Base-by-base conservation (phyloP, 768 basidiomycete species). In the Fomitopsis serialis region DNA sequence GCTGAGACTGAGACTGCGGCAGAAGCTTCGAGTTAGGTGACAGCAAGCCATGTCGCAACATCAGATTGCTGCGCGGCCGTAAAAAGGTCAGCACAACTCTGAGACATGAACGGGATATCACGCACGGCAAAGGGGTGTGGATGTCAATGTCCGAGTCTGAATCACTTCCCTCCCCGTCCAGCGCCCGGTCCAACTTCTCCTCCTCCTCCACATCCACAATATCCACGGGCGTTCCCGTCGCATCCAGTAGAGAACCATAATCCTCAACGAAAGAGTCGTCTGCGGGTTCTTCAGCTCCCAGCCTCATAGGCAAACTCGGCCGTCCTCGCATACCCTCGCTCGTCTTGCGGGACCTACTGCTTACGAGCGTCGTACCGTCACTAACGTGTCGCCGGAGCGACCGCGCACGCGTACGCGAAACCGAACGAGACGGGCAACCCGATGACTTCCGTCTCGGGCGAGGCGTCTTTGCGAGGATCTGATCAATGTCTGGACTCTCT, bases 1-100 rank as follows among this genome's bases (percentile, higher is more conserved):
- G 10, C 42, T 29, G 58, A 58, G 32, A 24, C 42, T 29, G 58
- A 58, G 58, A 34, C 47, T 66, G 66, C 1, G 67, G 61, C 24
- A 74, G 63, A 22, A 72, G 52, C 48, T 74, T 74, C n/a, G 73
- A 74, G 43, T 68, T 54, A 4, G 72, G 72, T 0, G 72, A 73
- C 36, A 74, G 62, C 58, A 74, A 58, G 19, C 73, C 73, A 35
- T 70, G 67, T 17, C 66, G 64, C 17, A 74, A 61, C 71, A 74
- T 73, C 19, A 74, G 61, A 45, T 69, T 68, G 36, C 72, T 73
- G 54, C 25, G 40, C 19, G 19, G 34, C n/a, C 17, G 42, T 42
- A 17, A n/a, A 5, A 5, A 32, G 34, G 15, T 45, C 36, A 56
- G 42, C 34, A 32, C 19, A n/a, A 23, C 22, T 7, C 45, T 19